Evolutionary conservation across 352 stramenopile species (phyloP).

Genomic region (Globisporangium splendens): DNA sequence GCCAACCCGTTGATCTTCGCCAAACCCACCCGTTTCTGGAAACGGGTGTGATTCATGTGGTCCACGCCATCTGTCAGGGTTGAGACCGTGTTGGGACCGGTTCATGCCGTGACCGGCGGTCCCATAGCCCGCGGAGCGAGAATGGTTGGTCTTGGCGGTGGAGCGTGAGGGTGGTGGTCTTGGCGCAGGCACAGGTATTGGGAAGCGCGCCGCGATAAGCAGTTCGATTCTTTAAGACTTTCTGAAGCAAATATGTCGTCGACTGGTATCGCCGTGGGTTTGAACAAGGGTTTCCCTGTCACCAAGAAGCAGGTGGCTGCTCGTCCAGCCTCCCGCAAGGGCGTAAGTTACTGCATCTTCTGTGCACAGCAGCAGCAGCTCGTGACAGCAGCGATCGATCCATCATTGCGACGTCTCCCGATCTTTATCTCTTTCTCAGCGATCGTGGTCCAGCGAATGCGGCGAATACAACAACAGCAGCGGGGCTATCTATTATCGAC

Average conservation of each 20-base stretch:
- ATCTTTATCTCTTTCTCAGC: neutral
- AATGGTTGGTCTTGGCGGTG: constrained; percentile 25
- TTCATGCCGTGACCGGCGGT: neutral
- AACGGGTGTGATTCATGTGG: neutral
- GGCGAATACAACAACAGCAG: no score
- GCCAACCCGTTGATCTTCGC: neutral
- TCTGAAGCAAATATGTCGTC: constrained; percentile 88
- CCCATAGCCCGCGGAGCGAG: constrained; percentile 3
- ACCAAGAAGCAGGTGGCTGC: constrained; percentile 89
- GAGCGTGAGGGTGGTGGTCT: constrained; percentile 4
- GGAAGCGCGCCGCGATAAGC: constrained; percentile 20
- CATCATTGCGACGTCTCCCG: neutral
- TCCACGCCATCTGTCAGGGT: no score
- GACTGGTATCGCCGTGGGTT: constrained; percentile 89
- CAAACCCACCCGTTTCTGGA: neutral
- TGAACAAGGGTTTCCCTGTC: constrained; percentile 92
- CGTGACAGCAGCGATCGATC: neutral
- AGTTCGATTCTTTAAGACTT: constrained; percentile 88
- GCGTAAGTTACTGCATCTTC: constrained; percentile 65
- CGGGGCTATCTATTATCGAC: no score
- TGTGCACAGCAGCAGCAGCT: neutral
- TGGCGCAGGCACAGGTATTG: constrained; percentile 1
- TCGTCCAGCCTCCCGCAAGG: constrained; percentile 84
- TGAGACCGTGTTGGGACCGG: neutral
- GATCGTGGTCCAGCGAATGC: no score